Base-by-base conservation (phyloP, 306 rosid genomes). In the apple (Malus domestica) region DNA sequence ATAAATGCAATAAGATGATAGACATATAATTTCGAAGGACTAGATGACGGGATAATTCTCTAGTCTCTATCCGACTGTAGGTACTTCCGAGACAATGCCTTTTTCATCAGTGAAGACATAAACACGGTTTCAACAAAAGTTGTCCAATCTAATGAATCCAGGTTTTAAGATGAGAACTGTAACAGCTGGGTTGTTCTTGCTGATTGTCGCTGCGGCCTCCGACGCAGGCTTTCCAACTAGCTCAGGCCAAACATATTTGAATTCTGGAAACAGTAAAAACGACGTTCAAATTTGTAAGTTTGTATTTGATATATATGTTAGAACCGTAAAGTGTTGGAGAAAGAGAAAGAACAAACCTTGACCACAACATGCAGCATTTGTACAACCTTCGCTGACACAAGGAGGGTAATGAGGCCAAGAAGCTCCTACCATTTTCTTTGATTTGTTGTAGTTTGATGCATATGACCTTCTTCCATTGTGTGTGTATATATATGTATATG, bases 401-500 rank as follows among this genome's bases (percentile, higher is more conserved):
- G 55, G 55, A 15, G 55, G 55, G 55, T 51, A 49, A 49, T 14
- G 55, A 49, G 55, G 55, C 55, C 55, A 51, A 51, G 55, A 51
- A 15, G 20, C 55, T 51, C 55, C 55, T 15, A 5, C 55, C 55
- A 51, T 51, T 51, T 51, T 51, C 55, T 51, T 51, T 51, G 55
- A 51, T 16, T 51, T 51, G 55, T 51, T 51, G 20, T 51, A 18
- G 55, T 51, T 16, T 51, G 20, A 15, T 5, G 55, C 55, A 51
- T 51, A 15, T 51, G 55, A 51, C 20, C 20, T 49, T 4, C 55
- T 16, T 49, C 16, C 18, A 16, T 2, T 51, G 20, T 49, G 18
- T 13, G 1, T 44, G 1, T 45, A 2, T 49, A 0, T 5, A 0
- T 5, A 5, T 46, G 4, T 45, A 1, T 4, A 4, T 49, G 7